Conservation (phyloP, 1,284 basidiomycete genomes). For the Hypsizygus ulmarius region DNA sequence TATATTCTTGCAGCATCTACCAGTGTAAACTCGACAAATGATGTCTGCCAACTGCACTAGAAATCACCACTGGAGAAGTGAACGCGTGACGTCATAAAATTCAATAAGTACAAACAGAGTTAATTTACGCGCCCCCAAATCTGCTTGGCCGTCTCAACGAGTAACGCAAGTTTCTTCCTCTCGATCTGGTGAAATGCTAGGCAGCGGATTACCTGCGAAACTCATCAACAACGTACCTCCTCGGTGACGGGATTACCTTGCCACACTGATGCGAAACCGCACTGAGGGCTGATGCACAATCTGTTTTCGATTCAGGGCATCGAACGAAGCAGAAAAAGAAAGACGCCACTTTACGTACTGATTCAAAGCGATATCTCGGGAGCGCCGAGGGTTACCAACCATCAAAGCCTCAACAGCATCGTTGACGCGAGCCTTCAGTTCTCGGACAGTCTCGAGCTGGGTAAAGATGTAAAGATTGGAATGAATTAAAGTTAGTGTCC, state of each 20-base stretch:
- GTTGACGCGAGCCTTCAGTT: slow-evolving; percentile 58
- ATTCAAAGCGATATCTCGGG: slow-evolving; percentile 53
- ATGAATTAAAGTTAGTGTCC: background rate
- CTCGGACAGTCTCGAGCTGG: slow-evolving; percentile 59
- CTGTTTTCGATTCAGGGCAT: slow-evolving; percentile 32
- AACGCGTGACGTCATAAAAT: slow-evolving; percentile 4
- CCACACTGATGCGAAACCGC: slow-evolving; percentile 71
- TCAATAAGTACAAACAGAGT: background rate
- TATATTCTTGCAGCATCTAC: too few species aligned
- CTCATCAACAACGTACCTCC: slow-evolving; percentile 32
- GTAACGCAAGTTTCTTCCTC: slow-evolving; percentile 50
- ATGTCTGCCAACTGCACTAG: too few species aligned
- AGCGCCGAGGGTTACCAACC: slow-evolving; percentile 49
- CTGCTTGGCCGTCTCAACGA: slow-evolving; percentile 50
- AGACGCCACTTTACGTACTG: slow-evolving; percentile 42
- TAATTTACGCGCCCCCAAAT: slow-evolving; percentile 39
- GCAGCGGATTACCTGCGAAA: background rate
- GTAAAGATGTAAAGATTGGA: background rate
- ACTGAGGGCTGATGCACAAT: slow-evolving; percentile 70
- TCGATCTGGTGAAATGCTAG: slow-evolving; percentile 34
- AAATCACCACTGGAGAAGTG: too few species aligned
- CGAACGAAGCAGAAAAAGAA: slow-evolving; percentile 1
- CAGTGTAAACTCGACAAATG: too few species aligned
- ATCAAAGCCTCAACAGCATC: slow-evolving; percentile 63
- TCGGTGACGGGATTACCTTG: slow-evolving; percentile 62